Percentiles rank a stretch among this genome's conserved stretches.
Evolutionary conservation across 164 flowering plant species (phyloP).

Genomic region (Magnolia sinica): DNA sequence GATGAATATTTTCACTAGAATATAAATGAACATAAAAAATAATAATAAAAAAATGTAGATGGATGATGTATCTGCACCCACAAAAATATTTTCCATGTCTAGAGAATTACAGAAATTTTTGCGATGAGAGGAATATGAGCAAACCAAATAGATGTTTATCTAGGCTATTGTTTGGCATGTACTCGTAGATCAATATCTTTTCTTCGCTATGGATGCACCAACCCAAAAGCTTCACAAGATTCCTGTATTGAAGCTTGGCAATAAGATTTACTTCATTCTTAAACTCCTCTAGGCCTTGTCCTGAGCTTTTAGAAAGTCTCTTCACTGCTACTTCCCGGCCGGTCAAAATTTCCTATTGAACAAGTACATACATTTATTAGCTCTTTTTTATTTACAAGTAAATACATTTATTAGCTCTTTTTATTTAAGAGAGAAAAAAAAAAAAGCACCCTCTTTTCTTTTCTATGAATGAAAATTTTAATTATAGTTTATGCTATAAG

Average conservation of each 20-base stretch:
- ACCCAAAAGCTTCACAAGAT: slow-evolving; percentile 40
- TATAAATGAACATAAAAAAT: neutral
- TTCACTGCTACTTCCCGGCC: slow-evolving; percentile 42
- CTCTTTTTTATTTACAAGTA: too few species aligned
- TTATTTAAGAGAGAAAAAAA: too few species aligned
- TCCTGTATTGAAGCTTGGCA: slow-evolving; percentile 42
- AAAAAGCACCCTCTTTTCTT: too few species aligned
- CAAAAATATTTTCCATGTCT: neutral
- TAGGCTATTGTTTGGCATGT: slow-evolving; percentile 34
- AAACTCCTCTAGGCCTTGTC: slow-evolving; percentile 37
- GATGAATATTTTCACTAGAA: slow-evolving; percentile 3
- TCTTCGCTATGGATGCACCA: slow-evolving; percentile 34
- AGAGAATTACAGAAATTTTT: neutral
- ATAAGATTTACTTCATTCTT: slow-evolving; percentile 32
- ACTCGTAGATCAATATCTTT: slow-evolving; percentile 42
- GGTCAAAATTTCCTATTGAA: slow-evolving; percentile 23
- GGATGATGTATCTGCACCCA: neutral
- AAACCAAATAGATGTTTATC: slow-evolving; percentile 26
- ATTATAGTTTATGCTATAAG: too few species aligned
- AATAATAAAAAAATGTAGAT: neutral
- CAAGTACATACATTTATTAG: too few species aligned
- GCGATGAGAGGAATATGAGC: neutral
- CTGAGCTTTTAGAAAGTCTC: slow-evolving; percentile 32
- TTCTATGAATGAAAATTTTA: too few species aligned
- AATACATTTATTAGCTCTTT: too few species aligned